phyloP scores from a whole-genome alignment of 257 asterid genomes.

The Solanum ahanhuiri region DNA sequence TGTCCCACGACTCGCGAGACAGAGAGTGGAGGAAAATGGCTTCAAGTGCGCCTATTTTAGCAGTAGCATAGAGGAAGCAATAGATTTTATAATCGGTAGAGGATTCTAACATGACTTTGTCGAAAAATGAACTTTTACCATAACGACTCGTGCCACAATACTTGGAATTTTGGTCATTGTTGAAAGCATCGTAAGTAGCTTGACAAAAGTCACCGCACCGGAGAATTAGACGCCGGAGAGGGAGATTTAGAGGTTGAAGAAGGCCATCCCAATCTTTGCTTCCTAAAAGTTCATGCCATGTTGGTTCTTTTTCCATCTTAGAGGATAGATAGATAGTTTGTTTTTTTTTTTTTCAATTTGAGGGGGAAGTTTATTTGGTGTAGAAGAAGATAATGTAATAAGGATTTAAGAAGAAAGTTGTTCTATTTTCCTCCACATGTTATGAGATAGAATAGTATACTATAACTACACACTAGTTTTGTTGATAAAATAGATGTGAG shows the following conservation, averaged over 20 bases:
- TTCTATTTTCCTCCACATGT: neutral
- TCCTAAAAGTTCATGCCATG: conserved; percentile 61
- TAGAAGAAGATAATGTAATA: neutral
- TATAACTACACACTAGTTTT: neutral
- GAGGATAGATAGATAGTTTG: neutral
- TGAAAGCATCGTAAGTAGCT: conserved; percentile 85
- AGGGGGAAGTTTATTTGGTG: neutral
- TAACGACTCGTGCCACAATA: conserved; percentile 80
- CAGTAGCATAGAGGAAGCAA: conserved; percentile 73
- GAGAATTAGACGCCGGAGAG: conserved; percentile 58
- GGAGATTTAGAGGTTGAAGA: conserved; percentile 46
- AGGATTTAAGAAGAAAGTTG: neutral
- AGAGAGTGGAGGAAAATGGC: conserved; percentile 57
- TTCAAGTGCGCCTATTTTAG: conserved; percentile 21
- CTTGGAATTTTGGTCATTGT: conserved; percentile 70
- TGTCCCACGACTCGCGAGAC: conserved; percentile 73
- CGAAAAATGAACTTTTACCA: conserved; percentile 61
- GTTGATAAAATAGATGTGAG: neutral
- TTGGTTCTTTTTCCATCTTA: conserved; percentile 8
- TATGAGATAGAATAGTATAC: neutral
- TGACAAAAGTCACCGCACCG: conserved; percentile 88
- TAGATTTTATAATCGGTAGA: conserved; percentile 39
- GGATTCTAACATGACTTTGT: conserved; percentile 43
- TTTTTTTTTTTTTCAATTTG: neutral
- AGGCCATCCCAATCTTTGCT: conserved; percentile 64